Evolutionary conservation across 371 early-diverging fungal genomes (phyloP).

Genomic region (Circinella umbellata): DNA sequence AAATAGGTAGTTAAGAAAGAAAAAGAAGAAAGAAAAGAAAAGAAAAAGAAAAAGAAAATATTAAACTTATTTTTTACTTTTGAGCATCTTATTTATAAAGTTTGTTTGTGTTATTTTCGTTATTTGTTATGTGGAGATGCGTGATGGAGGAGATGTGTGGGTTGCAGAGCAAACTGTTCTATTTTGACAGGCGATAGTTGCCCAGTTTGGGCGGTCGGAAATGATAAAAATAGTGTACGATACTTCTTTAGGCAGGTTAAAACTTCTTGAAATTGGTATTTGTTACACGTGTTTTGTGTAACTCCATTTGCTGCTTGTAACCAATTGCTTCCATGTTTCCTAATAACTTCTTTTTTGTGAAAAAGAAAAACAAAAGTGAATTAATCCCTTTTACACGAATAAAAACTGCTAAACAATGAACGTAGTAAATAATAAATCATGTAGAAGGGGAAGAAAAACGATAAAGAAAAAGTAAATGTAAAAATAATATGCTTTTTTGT

Average conservation of each 20-base stretch:
- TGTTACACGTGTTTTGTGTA: conserved; percentile 8
- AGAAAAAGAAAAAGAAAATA: background rate
- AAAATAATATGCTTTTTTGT: too few species aligned
- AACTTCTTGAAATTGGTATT: conserved; percentile 6
- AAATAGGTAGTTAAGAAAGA: background rate
- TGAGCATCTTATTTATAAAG: too few species aligned
- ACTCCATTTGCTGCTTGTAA: background rate
- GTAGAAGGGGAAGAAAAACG: too few species aligned
- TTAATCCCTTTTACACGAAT: too few species aligned
- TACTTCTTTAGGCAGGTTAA: conserved; percentile 2
- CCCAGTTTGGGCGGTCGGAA: conserved; percentile 9
- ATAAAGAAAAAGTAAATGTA: too few species aligned
- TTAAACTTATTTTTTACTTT: too few species aligned
- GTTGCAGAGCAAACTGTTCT: background rate
- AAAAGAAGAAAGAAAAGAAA: background rate
- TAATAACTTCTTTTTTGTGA: background rate
- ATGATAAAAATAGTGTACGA: conserved; percentile 12
- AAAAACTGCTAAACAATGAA: too few species aligned
- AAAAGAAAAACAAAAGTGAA: background rate
- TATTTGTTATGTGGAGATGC: too few species aligned
- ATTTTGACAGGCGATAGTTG: conserved; percentile 16
- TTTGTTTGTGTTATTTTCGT: too few species aligned
- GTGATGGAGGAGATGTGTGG: background rate
- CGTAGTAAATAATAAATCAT: too few species aligned
- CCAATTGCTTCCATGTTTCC: background rate